These are phyloP conservation scores for Trametes punicea DNA, from an alignment of 768 basidiomycete species.

Conservation along the genomic window DNA sequence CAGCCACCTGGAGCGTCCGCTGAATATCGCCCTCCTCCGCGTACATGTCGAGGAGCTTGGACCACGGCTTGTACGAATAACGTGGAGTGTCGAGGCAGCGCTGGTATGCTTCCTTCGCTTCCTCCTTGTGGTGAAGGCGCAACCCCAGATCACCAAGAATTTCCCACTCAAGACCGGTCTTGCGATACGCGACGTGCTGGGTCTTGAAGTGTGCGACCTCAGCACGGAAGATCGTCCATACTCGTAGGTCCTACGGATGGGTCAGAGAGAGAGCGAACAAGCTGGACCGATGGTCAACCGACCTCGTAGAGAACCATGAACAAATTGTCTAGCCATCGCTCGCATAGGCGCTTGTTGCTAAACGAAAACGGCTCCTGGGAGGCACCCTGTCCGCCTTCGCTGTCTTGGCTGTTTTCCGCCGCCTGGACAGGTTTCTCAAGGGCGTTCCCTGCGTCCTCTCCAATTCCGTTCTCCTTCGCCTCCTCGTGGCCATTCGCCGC, in stretches of 20 bases:
- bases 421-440: conserved; percentile 45
- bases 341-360: conserved; percentile 94
- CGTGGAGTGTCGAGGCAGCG: conserved; percentile 84
- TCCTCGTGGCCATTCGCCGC: conserved; percentile 49
- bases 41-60: conserved; percentile 91
- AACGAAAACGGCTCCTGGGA: conserved; percentile 77
- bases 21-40: conserved; percentile 96
- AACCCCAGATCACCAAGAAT: conserved; percentile 92
- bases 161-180: conserved; percentile 97
- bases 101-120: conserved; percentile 97
- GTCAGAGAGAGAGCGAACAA: background rate
- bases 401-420: conserved; percentile 32
- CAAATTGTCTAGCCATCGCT: conserved; percentile 95
- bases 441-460: conserved; percentile 26
- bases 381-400: conserved; percentile 16
- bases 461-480: conserved; percentile 33
- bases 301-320: conserved; percentile 99
- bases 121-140: conserved; percentile 95
- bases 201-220: conserved; percentile 99
- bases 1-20: conserved; percentile 85
- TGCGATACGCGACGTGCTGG: conserved; percentile 95
- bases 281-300: conserved; percentile 20
- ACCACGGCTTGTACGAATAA: conserved; percentile 91
- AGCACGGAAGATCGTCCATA: conserved; percentile 99
- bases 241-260: conserved; percentile 75